phyloP scores from a whole-genome alignment of 2,329 filamentous ascomycete genomes.

The Camptophora hylomeconis region DNA sequence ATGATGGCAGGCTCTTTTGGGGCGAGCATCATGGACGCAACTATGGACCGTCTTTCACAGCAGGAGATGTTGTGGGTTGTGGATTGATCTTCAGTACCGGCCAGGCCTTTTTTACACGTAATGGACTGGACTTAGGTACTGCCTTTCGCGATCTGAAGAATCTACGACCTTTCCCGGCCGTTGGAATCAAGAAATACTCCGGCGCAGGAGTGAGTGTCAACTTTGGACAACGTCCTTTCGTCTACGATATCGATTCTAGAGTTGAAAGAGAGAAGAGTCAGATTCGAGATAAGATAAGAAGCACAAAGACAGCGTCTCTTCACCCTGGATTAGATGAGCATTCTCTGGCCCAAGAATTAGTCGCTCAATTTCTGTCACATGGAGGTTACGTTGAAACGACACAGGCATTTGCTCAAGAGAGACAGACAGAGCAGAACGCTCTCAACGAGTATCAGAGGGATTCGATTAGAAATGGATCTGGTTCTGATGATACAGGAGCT shows the following conservation, averaged over 20 bases:
- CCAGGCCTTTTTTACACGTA: slow-evolving; percentile 53
- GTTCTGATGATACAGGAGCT: slow-evolving; percentile 74
- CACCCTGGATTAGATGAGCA: slow-evolving; percentile 55
- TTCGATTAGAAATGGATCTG: slow-evolving; percentile 46
- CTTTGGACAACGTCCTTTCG: slow-evolving; percentile 61
- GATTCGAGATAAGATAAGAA: slow-evolving; percentile 50
- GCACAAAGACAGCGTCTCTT: slow-evolving; percentile 44
- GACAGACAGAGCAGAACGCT: slow-evolving; percentile 58
- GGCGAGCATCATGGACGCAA: slow-evolving; percentile 41
- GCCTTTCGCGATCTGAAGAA: slow-evolving; percentile 33
- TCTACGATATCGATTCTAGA: slow-evolving; percentile 81
- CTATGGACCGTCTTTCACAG: slow-evolving; percentile 48
- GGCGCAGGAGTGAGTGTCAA: slow-evolving; percentile 47
- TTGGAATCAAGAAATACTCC: slow-evolving; percentile 52
- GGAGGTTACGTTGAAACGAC: slow-evolving; percentile 94
- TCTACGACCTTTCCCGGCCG: slow-evolving; percentile 38
- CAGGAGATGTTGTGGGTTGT: slow-evolving; percentile 49
- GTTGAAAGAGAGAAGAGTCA: slow-evolving; percentile 48
- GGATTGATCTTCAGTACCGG: slow-evolving; percentile 51
- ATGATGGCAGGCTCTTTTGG: slow-evolving; percentile 51
- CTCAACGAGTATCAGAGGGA: slow-evolving; percentile 45
- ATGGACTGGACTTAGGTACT: slow-evolving; percentile 45
- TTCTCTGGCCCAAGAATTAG: slow-evolving; percentile 66
- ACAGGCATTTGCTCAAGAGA: slow-evolving; percentile 72
- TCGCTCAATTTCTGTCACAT: slow-evolving; percentile 81